Conservation (phyloP, 2,329 filamentous ascomycete genomes). For the Nemania abortiva region DNA sequence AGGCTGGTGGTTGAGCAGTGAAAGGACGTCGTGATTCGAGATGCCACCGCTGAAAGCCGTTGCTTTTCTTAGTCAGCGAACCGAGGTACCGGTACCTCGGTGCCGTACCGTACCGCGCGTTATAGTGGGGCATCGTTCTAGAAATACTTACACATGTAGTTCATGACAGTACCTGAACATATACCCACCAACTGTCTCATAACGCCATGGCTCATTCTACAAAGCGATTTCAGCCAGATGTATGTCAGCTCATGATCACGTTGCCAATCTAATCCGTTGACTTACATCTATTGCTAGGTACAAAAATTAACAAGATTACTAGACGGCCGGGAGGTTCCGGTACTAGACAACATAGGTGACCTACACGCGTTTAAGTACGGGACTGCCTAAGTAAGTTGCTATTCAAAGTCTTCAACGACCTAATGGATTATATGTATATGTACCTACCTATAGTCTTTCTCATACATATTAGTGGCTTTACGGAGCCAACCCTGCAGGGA, state of each 20-base stretch:
- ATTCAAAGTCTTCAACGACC: background rate
- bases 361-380: background rate
- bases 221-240: too few relatives aligned
- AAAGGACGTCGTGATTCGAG: conserved; percentile 2
- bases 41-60: background rate
- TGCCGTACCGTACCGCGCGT: background rate
- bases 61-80: background rate
- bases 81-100: conserved; percentile 12
- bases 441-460: background rate
- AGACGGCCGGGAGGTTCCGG: too few relatives aligned
- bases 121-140: background rate
- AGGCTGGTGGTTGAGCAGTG: background rate
- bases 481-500: conserved; percentile 1
- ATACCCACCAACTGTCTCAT: too few relatives aligned
- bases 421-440: background rate
- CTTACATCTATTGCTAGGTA: too few relatives aligned
- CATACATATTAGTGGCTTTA: too few relatives aligned
- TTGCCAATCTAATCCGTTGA: too few relatives aligned
- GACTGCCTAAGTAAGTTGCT: too few relatives aligned
- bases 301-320: too few relatives aligned
- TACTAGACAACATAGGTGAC: too few relatives aligned
- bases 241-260: too few relatives aligned
- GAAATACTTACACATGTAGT: background rate
- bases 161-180: too few relatives aligned
- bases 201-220: too few relatives aligned